phyloP scores from a whole-genome alignment of 495 filamentous ascomycete genomes.

The Aspergillus asperescens region DNA sequence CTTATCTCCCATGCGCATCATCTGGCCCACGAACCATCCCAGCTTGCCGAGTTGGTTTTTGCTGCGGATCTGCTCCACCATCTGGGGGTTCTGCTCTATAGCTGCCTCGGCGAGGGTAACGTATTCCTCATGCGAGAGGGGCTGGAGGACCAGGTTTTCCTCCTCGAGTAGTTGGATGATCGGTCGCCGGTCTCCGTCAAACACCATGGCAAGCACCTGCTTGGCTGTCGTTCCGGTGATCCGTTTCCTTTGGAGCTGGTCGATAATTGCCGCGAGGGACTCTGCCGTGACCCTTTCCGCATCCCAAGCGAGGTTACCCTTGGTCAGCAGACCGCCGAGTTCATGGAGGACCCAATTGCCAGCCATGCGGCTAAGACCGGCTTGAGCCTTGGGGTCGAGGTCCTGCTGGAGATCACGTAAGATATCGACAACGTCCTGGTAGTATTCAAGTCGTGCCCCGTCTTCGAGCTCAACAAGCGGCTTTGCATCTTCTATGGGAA shows the following conservation, averaged over 20 bases:
- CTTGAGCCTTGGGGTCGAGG: slow-evolving; percentile 24
- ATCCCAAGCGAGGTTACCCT: slow-evolving; percentile 48
- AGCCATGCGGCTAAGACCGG: slow-evolving; percentile 38
- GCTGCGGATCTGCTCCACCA: slow-evolving; percentile 61
- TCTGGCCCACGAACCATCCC: slow-evolving; percentile 83
- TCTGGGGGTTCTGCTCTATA: slow-evolving; percentile 47
- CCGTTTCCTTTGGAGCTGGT: slow-evolving; percentile 53
- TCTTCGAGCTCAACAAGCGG: slow-evolving; percentile 73
- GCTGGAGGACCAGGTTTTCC: slow-evolving; percentile 59
- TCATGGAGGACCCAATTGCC: slow-evolving; percentile 80
- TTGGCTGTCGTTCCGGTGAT: slow-evolving; percentile 79
- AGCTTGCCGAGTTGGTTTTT: slow-evolving; percentile 70
- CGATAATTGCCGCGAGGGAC: slow-evolving; percentile 63
- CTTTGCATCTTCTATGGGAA: slow-evolving; percentile 82
- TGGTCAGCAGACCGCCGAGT: slow-evolving; percentile 68
- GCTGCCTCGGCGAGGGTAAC: slow-evolving; percentile 37
- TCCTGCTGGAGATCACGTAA: slow-evolving; percentile 39
- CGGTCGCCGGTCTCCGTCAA: slow-evolving; percentile 46
- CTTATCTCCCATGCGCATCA: slow-evolving; percentile 73
- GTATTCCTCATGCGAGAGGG: slow-evolving; percentile 48
- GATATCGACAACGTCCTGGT: slow-evolving; percentile 62
- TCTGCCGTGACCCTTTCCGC: slow-evolving; percentile 50
- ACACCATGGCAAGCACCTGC: slow-evolving; percentile 59
- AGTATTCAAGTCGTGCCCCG: slow-evolving; percentile 77
- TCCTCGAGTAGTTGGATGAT: slow-evolving; percentile 58